Conservation (phyloP, 495 filamentous ascomycete species). For the Podospora didyma region DNA sequence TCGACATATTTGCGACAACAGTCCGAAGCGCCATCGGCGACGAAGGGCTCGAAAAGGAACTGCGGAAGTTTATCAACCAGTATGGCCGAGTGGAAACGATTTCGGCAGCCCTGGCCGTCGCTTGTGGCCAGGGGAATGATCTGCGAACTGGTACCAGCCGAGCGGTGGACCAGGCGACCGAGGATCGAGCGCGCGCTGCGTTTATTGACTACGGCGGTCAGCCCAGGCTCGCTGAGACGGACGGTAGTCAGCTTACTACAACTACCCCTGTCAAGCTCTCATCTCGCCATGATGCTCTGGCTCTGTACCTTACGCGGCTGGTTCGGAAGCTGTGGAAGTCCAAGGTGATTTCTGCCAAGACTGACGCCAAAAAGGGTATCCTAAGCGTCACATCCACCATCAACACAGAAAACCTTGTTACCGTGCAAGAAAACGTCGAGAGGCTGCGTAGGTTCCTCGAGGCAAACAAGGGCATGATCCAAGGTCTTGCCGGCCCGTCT, state of each 20-base stretch:
- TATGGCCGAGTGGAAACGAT: conserved; percentile 86
- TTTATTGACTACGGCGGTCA: conserved; percentile 90
- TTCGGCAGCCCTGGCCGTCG: conserved; percentile 91
- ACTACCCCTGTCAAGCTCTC: conserved; percentile 83
- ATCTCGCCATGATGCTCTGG: conserved; percentile 80
- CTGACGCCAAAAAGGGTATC: conserved; percentile 48
- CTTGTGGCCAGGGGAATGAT: conserved; percentile 85
- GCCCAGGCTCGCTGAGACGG: conserved; percentile 72
- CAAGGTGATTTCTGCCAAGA: conserved; percentile 41
- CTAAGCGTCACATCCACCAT: conserved; percentile 60
- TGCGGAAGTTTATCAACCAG: conserved; percentile 72
- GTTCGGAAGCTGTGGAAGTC: conserved; percentile 82
- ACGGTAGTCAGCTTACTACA: conserved; percentile 50
- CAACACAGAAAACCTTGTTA: conserved; percentile 57
- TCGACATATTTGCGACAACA: conserved; percentile 86
- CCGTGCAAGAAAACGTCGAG: conserved; percentile 75
- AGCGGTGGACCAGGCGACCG: conserved; percentile 73
- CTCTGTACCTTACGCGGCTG: conserved; percentile 80
- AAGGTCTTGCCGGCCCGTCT: conserved; percentile 83
- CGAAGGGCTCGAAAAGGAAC: conserved; percentile 73
- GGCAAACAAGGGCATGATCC: conserved; percentile 82
- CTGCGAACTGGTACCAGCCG: conserved; percentile 63
- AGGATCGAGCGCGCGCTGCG: conserved; percentile 76
- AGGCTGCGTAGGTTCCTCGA: conserved; percentile 76
- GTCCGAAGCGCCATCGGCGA: conserved; percentile 68